Evolutionary conservation across 768 basidiomycete species (phyloP).

Genomic region (Naganishia onofrii): DNA sequence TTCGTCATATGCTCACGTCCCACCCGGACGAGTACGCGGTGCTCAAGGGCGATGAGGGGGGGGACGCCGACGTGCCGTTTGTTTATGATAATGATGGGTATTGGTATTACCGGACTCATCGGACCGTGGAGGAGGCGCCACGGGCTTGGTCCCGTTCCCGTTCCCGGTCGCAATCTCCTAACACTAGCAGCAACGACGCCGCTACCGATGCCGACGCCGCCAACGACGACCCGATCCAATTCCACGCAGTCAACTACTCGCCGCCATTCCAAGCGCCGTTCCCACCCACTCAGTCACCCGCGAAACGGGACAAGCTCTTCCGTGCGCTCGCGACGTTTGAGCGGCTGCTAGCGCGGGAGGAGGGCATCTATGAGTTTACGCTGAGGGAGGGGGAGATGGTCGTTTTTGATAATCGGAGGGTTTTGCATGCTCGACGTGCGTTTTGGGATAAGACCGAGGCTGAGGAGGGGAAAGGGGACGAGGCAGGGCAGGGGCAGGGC

Average conservation of each 20-base stretch:
- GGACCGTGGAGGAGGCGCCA: constrained; percentile 65
- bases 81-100: constrained; percentile 90
- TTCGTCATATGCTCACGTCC: constrained; percentile 57
- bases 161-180: too few species aligned
- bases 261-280: constrained; percentile 92
- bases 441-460: constrained; percentile 56
- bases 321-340: constrained; percentile 65
- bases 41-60: constrained; percentile 61
- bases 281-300: constrained; percentile 52
- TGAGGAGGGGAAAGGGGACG: constrained; percentile 25
- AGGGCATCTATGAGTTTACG: constrained; percentile 62
- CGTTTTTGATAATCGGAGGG: constrained; percentile 85
- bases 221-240: constrained; percentile 29
- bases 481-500: constrained; percentile 39
- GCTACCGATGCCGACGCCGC: neutral
- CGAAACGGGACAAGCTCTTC: constrained; percentile 27
- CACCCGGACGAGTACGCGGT: constrained; percentile 60
- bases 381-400: constrained; percentile 80
- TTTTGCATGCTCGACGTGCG: constrained; percentile 79
- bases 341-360: constrained; percentile 59
- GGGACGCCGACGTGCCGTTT: constrained; percentile 76
- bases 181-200: too few species aligned
- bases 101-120: constrained; percentile 69
- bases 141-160: too few species aligned
- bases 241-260: constrained; percentile 80